Evolutionary conservation across 148 eudicot genomes (phyloP).

Genomic region (Diospyros lotus): DNA sequence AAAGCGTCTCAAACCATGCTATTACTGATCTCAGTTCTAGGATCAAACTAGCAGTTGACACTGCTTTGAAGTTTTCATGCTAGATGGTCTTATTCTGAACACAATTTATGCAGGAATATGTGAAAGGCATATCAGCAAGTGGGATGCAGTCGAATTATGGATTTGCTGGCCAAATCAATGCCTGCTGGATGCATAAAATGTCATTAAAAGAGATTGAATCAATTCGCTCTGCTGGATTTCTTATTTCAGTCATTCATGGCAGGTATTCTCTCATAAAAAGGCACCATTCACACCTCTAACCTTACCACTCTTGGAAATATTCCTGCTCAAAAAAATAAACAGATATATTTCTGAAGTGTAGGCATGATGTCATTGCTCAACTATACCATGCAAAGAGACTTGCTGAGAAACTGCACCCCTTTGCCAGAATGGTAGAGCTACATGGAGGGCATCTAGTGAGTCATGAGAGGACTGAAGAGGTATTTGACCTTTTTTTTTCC

Average conservation of each 20-base stretch:
- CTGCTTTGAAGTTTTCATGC: slow-evolving; percentile 6
- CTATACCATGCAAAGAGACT: slow-evolving; percentile 69
- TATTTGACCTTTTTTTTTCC: slow-evolving; percentile 17
- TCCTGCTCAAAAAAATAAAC: not conserved
- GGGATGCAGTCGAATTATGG: slow-evolving; percentile 95
- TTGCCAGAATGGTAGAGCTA: slow-evolving; percentile 80
- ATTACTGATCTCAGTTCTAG: not conserved
- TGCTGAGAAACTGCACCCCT: slow-evolving; percentile 77
- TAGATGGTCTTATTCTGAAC: not conserved
- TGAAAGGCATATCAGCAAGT: slow-evolving; percentile 67
- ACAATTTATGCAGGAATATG: slow-evolving; percentile 65
- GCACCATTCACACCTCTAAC: not conserved
- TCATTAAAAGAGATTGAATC: slow-evolving; percentile 54
- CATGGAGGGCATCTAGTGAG: slow-evolving; percentile 94
- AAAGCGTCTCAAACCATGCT: no score
- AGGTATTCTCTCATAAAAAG: slow-evolving; percentile 38
- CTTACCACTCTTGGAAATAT: not conserved
- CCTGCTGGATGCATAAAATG: slow-evolving; percentile 94
- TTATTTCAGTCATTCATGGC: slow-evolving; percentile 90
- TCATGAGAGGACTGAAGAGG: slow-evolving; percentile 96
- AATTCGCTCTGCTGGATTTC: slow-evolving; percentile 63
- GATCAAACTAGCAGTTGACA: not conserved
- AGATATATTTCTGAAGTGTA: slow-evolving; percentile 16
- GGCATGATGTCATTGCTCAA: slow-evolving; percentile 91
- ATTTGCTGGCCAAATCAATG: slow-evolving; percentile 87